These are phyloP conservation scores for Metschnikowia orientalis DNA, from an alignment of 805 yeast species.

Conservation along the genomic window DNA sequence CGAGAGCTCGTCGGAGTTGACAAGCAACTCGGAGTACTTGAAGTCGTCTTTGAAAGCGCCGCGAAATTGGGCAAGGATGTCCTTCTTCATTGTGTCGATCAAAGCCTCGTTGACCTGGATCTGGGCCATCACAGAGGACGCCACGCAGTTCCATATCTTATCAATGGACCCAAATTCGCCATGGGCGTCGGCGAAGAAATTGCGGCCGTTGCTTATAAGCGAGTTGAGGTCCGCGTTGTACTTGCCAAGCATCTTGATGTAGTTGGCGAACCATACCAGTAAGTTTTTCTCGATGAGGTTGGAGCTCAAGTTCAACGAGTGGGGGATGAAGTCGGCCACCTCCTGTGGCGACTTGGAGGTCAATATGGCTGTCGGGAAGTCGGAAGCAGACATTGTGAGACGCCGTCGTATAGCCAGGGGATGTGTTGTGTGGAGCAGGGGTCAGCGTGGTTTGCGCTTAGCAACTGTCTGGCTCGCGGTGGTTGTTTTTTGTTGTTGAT, in stretches of 20 bases:
- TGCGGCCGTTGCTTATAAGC: slow-evolving; percentile 21
- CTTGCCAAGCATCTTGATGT: slow-evolving; percentile 17
- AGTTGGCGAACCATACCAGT: slow-evolving; percentile 32
- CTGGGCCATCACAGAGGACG: slow-evolving; percentile 48
- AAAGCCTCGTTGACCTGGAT: slow-evolving; percentile 46
- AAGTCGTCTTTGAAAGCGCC: slow-evolving; percentile 51
- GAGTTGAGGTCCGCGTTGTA: slow-evolving; percentile 21
- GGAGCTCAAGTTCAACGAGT: slow-evolving; percentile 28
- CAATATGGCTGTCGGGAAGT: slow-evolving; percentile 33
- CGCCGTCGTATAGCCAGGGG: no score
- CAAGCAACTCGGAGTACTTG: slow-evolving; percentile 52
- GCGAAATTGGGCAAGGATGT: slow-evolving; percentile 52
- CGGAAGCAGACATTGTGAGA: slow-evolving; percentile 16
- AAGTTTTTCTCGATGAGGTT: slow-evolving; percentile 28
- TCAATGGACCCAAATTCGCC: slow-evolving; percentile 38
- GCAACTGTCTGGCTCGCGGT: no score
- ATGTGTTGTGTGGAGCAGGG: no score
- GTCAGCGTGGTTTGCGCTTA: no score
- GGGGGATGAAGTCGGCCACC: slow-evolving; percentile 37
- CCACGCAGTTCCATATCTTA: slow-evolving; percentile 44
- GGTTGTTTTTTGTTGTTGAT: background rate
- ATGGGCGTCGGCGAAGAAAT: slow-evolving; percentile 17
- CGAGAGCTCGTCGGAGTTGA: slow-evolving; percentile 41
- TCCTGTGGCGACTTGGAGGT: slow-evolving; percentile 41
- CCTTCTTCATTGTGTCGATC: slow-evolving; percentile 44